Conservation (phyloP, 345 rosid species). For the Dimocarpus longan region DNA sequence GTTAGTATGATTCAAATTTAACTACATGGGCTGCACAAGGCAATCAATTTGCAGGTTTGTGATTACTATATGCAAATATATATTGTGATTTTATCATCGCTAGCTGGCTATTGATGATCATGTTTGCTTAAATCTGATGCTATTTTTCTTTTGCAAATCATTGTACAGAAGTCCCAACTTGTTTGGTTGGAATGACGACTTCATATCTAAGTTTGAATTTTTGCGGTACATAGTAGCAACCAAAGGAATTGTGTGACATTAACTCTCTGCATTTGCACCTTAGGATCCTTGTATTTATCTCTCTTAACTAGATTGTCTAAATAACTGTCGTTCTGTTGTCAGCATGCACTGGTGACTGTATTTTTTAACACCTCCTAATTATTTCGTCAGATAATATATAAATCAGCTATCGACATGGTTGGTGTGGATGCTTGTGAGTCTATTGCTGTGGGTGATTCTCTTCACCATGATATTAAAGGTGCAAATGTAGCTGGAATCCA, state of each 20-base stretch:
- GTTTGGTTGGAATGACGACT: background rate
- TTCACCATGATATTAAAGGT: constrained; percentile 90
- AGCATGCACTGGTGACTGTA: background rate
- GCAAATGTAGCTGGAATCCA: constrained; percentile 83
- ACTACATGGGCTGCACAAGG: background rate
- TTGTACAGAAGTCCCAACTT: background rate
- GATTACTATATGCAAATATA: background rate
- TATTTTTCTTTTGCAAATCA: background rate
- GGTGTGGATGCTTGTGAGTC: constrained; percentile 59
- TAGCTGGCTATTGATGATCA: background rate
- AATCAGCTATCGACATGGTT: constrained; percentile 71
- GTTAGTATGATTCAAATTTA: background rate
- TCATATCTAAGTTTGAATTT: too few species aligned
- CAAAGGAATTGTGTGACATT: too few species aligned
- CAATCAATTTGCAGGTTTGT: background rate
- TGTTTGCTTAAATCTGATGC: background rate
- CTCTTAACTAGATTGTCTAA: too few species aligned
- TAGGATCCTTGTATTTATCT: too few species aligned
- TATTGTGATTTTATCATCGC: background rate
- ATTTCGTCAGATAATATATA: constrained; percentile 69
- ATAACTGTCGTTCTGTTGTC: background rate
- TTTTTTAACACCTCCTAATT: background rate
- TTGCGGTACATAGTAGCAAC: too few species aligned
- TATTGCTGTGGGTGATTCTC: constrained; percentile 87
- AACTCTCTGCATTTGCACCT: too few species aligned